These are phyloP conservation scores for Vigna angularis DNA, from an alignment of 306 rosid species.

Conservation along the genomic window DNA sequence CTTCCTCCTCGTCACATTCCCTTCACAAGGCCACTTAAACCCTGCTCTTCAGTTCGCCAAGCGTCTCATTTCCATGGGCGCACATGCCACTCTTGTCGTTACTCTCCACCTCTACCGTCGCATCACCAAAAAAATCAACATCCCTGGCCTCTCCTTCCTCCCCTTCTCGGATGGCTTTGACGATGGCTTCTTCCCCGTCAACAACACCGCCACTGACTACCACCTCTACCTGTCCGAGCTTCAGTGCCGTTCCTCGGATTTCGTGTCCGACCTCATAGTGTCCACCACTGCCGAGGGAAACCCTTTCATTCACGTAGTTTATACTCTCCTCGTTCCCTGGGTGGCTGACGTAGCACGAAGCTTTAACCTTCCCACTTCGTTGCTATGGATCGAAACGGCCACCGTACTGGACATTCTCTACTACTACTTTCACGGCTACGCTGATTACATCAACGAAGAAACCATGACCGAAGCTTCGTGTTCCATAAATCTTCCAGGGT, in stretches of 20 bases:
- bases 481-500: constrained; percentile 32
- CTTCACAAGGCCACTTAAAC: constrained; percentile 52
- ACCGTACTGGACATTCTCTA: constrained; percentile 35
- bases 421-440: constrained; percentile 46
- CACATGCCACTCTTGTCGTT: constrained; percentile 44
- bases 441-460: not conserved
- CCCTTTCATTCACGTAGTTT: constrained; percentile 44
- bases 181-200: not conserved
- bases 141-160: constrained; percentile 30
- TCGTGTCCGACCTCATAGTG: constrained; percentile 19
- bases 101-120: constrained; percentile 3
- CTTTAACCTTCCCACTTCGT: constrained; percentile 7
- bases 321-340: constrained; percentile 51
- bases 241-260: constrained; percentile 33
- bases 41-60: constrained; percentile 52
- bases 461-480: not conserved
- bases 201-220: not conserved
- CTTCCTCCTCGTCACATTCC: constrained; percentile 41
- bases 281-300: constrained; percentile 17
- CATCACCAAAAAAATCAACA: constrained; percentile 13
- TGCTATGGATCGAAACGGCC: constrained; percentile 53
- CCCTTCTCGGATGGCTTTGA: constrained; percentile 53
- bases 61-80: constrained; percentile 41
- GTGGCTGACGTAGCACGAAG: constrained; percentile 40
- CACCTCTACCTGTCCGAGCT: constrained; percentile 10